phyloP scores from a whole-genome alignment of 1,139 yeast genomes.

The Hyphopichia pseudoburtonii region DNA sequence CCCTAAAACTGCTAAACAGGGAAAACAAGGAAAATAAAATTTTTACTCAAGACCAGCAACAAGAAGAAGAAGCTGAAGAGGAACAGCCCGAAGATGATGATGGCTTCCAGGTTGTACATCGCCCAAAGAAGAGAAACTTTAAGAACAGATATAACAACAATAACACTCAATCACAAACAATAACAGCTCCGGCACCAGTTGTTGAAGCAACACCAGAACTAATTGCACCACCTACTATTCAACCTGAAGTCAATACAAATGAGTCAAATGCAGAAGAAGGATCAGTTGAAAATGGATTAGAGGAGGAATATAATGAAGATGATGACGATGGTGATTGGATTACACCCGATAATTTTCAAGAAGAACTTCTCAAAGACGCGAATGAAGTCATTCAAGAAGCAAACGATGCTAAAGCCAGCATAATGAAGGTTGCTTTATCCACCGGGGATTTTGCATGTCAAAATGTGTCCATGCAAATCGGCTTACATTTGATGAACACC shows the following conservation, averaged over 20 bases:
- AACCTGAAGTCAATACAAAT: neutral
- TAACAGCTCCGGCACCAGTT: neutral
- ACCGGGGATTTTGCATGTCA: conserved; percentile 98
- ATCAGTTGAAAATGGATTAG: neutral
- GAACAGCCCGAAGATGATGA: conserved; percentile 9
- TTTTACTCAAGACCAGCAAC: neutral
- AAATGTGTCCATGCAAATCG: conserved; percentile 89
- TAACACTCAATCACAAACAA: neutral
- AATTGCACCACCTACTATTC: too few relatives aligned
- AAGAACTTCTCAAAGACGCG: conserved; percentile 64
- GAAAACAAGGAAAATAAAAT: neutral
- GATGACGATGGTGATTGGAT: conserved; percentile 96
- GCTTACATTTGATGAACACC: conserved; percentile 80
- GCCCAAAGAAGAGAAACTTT: conserved; percentile 1
- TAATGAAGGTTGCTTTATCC: conserved; percentile 74
- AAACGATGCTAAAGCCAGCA: conserved; percentile 10
- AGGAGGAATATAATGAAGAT: conserved; percentile 52
- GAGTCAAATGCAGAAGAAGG: conserved; percentile 3
- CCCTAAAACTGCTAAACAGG: neutral
- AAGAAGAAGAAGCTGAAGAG: conserved; percentile 10
- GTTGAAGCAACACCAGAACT: too few relatives aligned
- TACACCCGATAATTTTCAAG: conserved; percentile 78
- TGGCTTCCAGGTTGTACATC: conserved; percentile 5
- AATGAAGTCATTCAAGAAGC: conserved; percentile 44
- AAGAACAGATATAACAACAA: conserved; percentile 9